Evolutionary conservation across 768 basidiomycete genomes (phyloP), one percentile per base, ranked within the genome.

Genomic region (Naganishia randhawae): DNA sequence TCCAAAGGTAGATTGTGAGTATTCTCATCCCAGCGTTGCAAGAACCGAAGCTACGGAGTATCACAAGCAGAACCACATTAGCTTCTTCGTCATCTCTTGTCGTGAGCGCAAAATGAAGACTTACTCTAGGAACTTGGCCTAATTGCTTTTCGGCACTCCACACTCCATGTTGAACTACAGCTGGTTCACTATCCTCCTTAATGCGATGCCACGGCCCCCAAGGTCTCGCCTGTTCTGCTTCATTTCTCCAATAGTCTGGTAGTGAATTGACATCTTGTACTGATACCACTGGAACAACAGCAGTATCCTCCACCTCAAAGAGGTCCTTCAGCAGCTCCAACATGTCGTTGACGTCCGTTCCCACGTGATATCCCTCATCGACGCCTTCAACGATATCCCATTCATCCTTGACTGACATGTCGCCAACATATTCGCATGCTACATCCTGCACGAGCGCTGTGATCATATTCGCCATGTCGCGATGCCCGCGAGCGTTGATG

Each of bases 401-500:
- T 2, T 10, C 35, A 27, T n/a, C n/a, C n/a, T n/a, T n/a, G 45
- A 48, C 45, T 14, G 35, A 33, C n/a, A n/a, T 35, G 19, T 50
- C 68, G 11, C 57, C n/a, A 32, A 48, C 53, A 71, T 77, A 73
- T 10, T 66, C 52, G 57, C 78, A 79, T 0, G 75, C 65, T 13
- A 71, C 74, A 52, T 79, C 78, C 27, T 71, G 67, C 25, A 78
- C 50, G 13, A 79, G 69, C 17, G 73, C 71, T 1, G 73, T 74
- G 19, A 75, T 71, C 25, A 79, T 71, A 68, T 72, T 77, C 0
- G 73, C 73, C 14, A 79, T 69, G 63, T 79, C 78, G 5, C 72
- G 73, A 65, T 79, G 78, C 0, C 78, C 77, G 6, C 72, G 68
- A 1, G 72, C 45, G 53, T 78, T 78, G 72, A 79, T 57, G 54